Evolutionary conservation across 257 asterid species (phyloP).

Genomic region (Knoxia roxburghii): DNA sequence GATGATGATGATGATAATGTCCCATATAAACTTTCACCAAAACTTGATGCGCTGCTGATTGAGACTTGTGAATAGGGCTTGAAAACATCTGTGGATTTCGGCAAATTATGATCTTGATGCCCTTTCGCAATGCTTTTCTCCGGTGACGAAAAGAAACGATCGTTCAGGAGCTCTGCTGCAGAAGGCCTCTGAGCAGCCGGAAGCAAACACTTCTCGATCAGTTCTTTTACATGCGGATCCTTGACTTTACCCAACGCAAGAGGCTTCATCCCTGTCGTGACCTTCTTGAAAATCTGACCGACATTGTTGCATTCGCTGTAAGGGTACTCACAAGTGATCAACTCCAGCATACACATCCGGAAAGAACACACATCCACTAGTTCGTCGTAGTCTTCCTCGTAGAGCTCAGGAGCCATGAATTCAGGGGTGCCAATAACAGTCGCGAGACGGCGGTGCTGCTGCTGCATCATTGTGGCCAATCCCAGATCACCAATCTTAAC

Average conservation of each 20-base stretch:
- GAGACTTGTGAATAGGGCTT: neutral
- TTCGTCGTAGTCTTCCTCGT: constrained; percentile 41
- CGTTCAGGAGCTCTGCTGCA: constrained; percentile 39
- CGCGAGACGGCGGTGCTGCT: constrained; percentile 6
- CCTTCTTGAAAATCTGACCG: constrained; percentile 36
- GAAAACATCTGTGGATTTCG: neutral
- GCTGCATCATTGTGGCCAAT: constrained; percentile 18
- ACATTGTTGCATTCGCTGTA: constrained; percentile 34
- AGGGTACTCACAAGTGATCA: constrained; percentile 35
- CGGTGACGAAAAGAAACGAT: constrained; percentile 32
- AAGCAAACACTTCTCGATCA: constrained; percentile 36
- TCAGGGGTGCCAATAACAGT: constrained; percentile 41
- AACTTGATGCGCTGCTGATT: neutral
- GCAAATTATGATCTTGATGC: neutral
- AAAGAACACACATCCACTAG: constrained; percentile 41
- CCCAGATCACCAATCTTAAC: constrained; percentile 34
- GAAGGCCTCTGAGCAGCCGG: constrained; percentile 40
- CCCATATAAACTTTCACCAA: too few species aligned
- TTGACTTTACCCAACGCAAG: constrained; percentile 24
- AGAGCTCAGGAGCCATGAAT: constrained; percentile 43
- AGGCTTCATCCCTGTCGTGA: constrained; percentile 33
- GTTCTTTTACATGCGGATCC: constrained; percentile 31
- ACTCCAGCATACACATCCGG: constrained; percentile 49
- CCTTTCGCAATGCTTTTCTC: neutral
- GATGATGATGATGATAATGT: neutral